A percentile compares a stretch with the other conserved stretches of the same genome.
Conservation (phyloP, 2,329 filamentous ascomycete species). For the Xylariomycetidae sp. region DNA sequence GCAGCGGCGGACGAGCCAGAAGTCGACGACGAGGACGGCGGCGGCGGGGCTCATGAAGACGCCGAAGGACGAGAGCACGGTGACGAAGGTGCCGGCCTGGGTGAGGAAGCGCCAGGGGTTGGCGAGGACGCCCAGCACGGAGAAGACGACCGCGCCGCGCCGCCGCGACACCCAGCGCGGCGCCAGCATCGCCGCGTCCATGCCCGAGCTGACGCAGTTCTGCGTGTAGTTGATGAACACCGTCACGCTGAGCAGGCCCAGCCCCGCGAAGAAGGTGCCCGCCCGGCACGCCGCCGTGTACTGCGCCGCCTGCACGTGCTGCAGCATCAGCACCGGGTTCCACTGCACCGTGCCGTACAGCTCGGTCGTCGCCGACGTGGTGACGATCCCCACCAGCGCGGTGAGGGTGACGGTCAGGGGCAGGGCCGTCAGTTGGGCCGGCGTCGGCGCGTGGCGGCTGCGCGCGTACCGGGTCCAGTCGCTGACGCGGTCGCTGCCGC, state of each 20-base stretch:
- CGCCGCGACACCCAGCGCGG: constrained; percentile 9
- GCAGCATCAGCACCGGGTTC: constrained; percentile 11
- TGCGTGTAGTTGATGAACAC: constrained; percentile 12
- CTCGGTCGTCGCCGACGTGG: constrained; percentile 8
- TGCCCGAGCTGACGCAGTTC: constrained; percentile 14
- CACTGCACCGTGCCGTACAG: constrained; percentile 7
- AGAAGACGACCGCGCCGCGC: constrained; percentile 11
- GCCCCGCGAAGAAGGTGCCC: constrained; percentile 11
- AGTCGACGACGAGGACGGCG: constrained; percentile 14
- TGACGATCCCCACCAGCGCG: constrained; percentile 10
- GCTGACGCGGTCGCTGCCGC: constrained; percentile 6
- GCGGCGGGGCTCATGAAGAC: constrained; percentile 15
- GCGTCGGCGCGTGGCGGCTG: constrained; percentile 7
- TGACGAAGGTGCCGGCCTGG: constrained; percentile 11
- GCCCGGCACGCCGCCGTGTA: constrained; percentile 8
- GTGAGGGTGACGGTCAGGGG: constrained; percentile 8
- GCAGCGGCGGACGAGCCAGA: constrained; percentile 12
- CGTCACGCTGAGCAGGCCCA: constrained; percentile 8
- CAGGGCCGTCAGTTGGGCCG: constrained; percentile 9
- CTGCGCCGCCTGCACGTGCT: constrained; percentile 3
- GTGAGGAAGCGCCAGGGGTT: constrained; percentile 14
- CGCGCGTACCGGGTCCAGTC: constrained; percentile 11
- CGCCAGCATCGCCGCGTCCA: constrained; percentile 13
- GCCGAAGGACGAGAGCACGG: constrained; percentile 16
- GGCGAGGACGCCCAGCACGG: constrained; percentile 9